These are phyloP conservation scores for Ganoderma sinense DNA, from an alignment of 1,284 basidiomycete genomes.

Conservation along the genomic window DNA sequence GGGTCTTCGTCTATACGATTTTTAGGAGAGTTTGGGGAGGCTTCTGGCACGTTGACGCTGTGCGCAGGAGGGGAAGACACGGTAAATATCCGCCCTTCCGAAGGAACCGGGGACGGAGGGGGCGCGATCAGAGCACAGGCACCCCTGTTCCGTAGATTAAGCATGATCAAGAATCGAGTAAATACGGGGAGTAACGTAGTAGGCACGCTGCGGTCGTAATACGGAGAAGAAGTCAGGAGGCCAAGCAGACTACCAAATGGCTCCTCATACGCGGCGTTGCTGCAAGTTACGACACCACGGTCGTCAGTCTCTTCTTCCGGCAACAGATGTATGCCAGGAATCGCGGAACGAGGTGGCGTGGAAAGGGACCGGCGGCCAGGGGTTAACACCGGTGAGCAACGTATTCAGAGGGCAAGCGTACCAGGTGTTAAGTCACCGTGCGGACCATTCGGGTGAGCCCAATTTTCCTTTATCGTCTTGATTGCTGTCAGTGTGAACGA, in stretches of 20 bases:
- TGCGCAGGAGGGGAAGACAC: background rate
- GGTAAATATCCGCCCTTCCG: background rate
- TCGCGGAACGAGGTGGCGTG: background rate
- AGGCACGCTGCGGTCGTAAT: background rate
- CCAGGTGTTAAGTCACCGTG: background rate
- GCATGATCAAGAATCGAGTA: background rate
- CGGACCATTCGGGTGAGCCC: background rate
- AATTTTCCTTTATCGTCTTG: background rate
- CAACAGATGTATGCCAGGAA: background rate
- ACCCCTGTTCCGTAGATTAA: background rate
- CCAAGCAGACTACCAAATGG: background rate
- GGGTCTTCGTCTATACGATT: background rate
- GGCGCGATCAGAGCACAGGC: background rate
- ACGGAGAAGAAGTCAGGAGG: background rate
- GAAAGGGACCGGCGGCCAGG: background rate
- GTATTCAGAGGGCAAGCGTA: background rate
- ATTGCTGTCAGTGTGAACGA: background rate
- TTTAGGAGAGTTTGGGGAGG: background rate
- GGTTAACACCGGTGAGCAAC: background rate
- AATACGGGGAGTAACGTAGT: background rate
- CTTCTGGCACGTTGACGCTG: background rate
- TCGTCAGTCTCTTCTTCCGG: background rate
- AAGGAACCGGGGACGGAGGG: background rate
- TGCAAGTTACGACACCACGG: background rate
- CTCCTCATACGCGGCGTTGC: background rate